Evolutionary conservation across 1,284 basidiomycete genomes (phyloP).

Genomic region (Ceratobasidium sp.): DNA sequence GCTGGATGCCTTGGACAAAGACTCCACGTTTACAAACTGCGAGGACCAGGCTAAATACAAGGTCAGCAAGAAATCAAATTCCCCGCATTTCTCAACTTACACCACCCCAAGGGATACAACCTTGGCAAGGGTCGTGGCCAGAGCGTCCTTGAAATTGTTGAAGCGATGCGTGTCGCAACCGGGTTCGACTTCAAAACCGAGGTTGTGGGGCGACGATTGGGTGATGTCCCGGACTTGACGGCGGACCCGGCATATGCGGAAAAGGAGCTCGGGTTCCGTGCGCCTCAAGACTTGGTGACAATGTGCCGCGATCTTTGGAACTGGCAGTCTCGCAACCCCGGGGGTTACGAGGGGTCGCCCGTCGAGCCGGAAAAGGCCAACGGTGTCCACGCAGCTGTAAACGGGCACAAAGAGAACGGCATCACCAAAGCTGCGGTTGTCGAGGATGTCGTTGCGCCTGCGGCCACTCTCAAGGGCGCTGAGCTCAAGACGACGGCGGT

Average conservation of each 20-base stretch:
- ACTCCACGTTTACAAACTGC: conserved; percentile 61
- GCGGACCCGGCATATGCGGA: conserved; percentile 93
- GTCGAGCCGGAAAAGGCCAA: conserved; percentile 27
- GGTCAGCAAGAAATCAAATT: conserved; percentile 28
- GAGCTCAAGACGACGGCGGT: conserved; percentile 28
- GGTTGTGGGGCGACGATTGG: conserved; percentile 90
- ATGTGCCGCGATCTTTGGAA: conserved; percentile 97
- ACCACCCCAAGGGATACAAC: conserved; percentile 81
- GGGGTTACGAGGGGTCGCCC: conserved; percentile 67
- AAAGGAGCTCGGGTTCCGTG: conserved; percentile 95
- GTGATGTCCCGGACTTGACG: conserved; percentile 97
- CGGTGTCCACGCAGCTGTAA: conserved; percentile 28
- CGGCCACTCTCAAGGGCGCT: conserved; percentile 34
- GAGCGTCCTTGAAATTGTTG: conserved; percentile 94
- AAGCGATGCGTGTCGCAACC: conserved; percentile 94
- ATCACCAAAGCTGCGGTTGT: conserved; percentile 16
- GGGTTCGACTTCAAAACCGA: conserved; percentile 91
- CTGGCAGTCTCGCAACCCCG: conserved; percentile 88
- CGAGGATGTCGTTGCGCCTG: conserved; percentile 13
- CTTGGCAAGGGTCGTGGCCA: conserved; percentile 94
- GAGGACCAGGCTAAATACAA: conserved; percentile 50
- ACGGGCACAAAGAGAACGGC: conserved; percentile 9
- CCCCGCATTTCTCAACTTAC: conserved; percentile 59
- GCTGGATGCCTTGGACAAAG: conserved; percentile 83
- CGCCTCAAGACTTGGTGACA: conserved; percentile 81